Evolutionary conservation across 108 stramenopile genomes (phyloP), one percentile per base, ranked within the genome.

Genomic region (Skeletonema grethae): DNA sequence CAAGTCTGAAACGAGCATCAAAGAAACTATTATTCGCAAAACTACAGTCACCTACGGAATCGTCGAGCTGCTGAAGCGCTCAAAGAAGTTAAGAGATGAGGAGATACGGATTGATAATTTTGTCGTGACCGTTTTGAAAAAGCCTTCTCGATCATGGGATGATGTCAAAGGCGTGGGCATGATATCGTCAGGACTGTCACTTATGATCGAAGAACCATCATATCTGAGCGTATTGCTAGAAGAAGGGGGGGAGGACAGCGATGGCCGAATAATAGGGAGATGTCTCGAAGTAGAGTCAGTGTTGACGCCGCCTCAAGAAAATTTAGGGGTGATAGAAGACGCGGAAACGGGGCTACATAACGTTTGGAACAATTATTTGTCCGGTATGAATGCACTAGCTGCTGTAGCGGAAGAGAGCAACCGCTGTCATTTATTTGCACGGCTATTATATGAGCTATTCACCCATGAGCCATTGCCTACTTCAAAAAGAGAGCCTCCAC

Each of bases 381-480:
- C 36, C 36, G 36, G 36, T 9, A 38, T 38, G 36, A 38, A 38
- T 38, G 36, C 36, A 38, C 36, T 38, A 2, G 36, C 36, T 38
- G 36, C 36, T 0, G 36, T 38, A 38, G 36, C 36, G 7, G 53
- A 64, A 18, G 18, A 25, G 22, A 53, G 50, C 38, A 24, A 43
- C 7, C 62, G 50, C 4, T 77, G 68, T 63, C 69, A 59, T 70
- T 38, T 60, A 38, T 36, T 77, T 8, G 76, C 68, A 30, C 38
- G 64, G 16, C 56, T 70, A 2, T 36, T 77, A 20, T n/a, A 70
- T 69, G 36, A 56, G 29, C 28, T 77, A 16, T 77, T 77, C 41
- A 69, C 68, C 35, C 12, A 62, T 48, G 36, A 60, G 13, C 43
- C 57, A 20, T 56, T 58, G 9, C 5, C 50, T 16, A 53, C 31